These are phyloP conservation scores for Candida hungchunana DNA, from an alignment of 805 yeast species.

Conservation along the genomic window DNA sequence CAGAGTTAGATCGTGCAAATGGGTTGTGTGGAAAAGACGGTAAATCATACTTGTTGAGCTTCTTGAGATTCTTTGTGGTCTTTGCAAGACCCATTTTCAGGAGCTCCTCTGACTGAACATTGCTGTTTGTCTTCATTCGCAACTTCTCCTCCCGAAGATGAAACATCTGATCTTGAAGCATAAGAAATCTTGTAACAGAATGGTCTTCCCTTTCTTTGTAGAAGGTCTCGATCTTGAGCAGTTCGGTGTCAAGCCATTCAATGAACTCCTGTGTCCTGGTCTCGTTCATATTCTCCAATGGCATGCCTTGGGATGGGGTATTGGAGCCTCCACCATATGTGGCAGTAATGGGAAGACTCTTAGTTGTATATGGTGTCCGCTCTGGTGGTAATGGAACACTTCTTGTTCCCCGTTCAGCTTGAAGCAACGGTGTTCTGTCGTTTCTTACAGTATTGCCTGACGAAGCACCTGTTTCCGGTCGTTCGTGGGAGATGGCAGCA, in stretches of 20 bases:
- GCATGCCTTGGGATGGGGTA: constrained; percentile 5
- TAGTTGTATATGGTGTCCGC: neutral
- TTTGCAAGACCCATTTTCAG: constrained; percentile 15
- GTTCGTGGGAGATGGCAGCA: constrained; percentile 17
- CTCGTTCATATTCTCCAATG: constrained; percentile 23
- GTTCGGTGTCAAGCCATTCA: constrained; percentile 64
- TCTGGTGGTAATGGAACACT: neutral
- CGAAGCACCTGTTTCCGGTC: neutral
- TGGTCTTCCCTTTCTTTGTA: constrained; percentile 58
- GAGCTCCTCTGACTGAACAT: constrained; percentile 10
- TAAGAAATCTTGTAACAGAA: constrained; percentile 51
- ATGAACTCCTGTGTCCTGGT: constrained; percentile 47
- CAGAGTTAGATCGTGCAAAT: neutral
- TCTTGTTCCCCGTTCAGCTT: constrained; percentile 2
- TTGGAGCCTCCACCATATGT: constrained; percentile 20
- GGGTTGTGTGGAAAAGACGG: constrained; percentile 36
- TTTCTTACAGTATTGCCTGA: constrained; percentile 5
- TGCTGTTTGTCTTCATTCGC: constrained; percentile 18
- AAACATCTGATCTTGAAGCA: constrained; percentile 65
- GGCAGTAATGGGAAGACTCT: constrained; percentile 3
- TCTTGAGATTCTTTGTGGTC: constrained; percentile 19
- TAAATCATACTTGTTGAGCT: constrained; percentile 33
- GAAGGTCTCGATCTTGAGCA: constrained; percentile 56
- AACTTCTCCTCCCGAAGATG: constrained; percentile 53
- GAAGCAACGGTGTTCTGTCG: constrained; percentile 24